These are phyloP conservation scores for Leishmania martiniquensis DNA, from an alignment of 208 protist species.

Conservation along the genomic window DNA sequence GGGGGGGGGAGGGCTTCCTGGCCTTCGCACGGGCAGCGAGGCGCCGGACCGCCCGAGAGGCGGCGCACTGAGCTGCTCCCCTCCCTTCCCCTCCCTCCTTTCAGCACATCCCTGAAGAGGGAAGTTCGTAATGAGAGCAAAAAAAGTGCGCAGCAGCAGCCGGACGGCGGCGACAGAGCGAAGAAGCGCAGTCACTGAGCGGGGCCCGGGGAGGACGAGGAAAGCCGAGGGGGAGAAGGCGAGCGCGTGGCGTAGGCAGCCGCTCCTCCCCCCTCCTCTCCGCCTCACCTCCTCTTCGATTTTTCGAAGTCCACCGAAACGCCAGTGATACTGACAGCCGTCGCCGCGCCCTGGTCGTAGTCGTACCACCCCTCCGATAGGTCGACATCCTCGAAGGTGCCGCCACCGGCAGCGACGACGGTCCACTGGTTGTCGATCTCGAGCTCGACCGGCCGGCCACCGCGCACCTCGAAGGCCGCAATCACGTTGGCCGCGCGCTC, in stretches of 20 bases:
- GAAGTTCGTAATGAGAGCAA: too few species aligned
- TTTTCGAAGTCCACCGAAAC: slow-evolving; percentile 45
- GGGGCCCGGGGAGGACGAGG: neutral
- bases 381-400: slow-evolving; percentile 54
- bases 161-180: neutral
- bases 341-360: slow-evolving; percentile 57
- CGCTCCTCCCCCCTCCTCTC: neutral
- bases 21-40: too few species aligned
- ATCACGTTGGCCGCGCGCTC: slow-evolving; percentile 22
- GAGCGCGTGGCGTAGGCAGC: neutral
- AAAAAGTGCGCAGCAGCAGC: neutral
- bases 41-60: too few species aligned
- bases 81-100: neutral
- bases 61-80: too few species aligned
- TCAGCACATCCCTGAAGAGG: too few species aligned
- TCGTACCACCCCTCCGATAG: slow-evolving; percentile 74
- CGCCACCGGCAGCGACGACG: slow-evolving; percentile 31
- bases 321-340: slow-evolving; percentile 41
- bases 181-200: neutral
- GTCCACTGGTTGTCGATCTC: slow-evolving; percentile 70
- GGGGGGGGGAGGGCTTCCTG: too few species aligned
- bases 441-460: slow-evolving; percentile 62
- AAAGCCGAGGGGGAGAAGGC: neutral
- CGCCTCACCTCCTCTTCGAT: slow-evolving; percentile 43
- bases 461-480: slow-evolving; percentile 64